A percentile compares a stretch with the other conserved stretches of the same genome.
These are phyloP conservation scores for Botrytis elliptica DNA, from an alignment of 2,329 filamentous ascomycete genomes.

Conservation along the genomic window DNA sequence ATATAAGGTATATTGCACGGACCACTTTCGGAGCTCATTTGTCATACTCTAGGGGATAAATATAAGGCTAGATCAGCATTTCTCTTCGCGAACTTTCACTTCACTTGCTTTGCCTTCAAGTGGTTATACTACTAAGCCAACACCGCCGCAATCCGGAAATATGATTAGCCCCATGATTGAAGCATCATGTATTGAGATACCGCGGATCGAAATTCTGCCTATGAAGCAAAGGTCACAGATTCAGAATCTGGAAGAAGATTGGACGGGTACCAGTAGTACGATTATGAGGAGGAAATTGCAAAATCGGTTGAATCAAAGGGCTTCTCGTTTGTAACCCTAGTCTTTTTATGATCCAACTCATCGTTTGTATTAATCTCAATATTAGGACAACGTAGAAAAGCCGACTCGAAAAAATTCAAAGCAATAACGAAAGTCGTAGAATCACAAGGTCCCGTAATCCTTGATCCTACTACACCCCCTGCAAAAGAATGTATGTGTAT, in stretches of 20 bases:
- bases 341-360: too few relatives aligned
- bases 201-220: constrained; percentile 24
- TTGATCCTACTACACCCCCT: background rate
- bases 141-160: too few relatives aligned
- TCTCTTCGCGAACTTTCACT: background rate
- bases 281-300: constrained; percentile 33
- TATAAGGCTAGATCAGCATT: background rate
- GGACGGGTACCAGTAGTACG: constrained; percentile 39
- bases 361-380: background rate
- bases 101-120: background rate
- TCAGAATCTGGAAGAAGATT: constrained; percentile 35
- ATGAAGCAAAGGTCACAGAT: constrained; percentile 27
- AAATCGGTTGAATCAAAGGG: constrained; percentile 36
- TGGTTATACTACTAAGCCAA: background rate
- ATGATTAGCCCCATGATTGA: background rate
- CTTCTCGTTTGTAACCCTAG: constrained; percentile 30
- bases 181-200: background rate
- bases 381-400: constrained; percentile 12
- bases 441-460: background rate
- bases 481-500: constrained; percentile 13
- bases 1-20: too few relatives aligned
- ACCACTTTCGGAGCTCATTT: too few relatives aligned
- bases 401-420: background rate
- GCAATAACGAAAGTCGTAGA: background rate
- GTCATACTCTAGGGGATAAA: too few relatives aligned